Base-by-base conservation (phyloP, 2,329 filamentous ascomycete species). In the Alternaria sp. region DNA sequence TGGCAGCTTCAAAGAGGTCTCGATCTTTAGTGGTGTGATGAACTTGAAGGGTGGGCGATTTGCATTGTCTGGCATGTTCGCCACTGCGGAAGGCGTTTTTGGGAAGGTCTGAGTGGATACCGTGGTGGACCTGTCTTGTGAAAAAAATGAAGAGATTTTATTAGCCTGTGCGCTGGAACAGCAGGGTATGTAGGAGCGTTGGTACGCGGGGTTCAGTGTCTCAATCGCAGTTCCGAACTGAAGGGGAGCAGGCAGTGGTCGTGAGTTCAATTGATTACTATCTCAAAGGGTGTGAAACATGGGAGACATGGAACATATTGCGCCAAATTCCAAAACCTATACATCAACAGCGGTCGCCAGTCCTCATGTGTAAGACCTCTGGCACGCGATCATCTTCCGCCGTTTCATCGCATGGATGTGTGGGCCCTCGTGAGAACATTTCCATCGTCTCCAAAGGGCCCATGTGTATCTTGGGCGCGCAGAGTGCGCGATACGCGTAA, bases 51-150 rank as follows among this genome's bases (percentile, higher is more conserved):
- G 79, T 9, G 77, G 75, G 9, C 7, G 75, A 3, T 46, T 80
- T 58, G 77, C 70, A 2, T 31, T 82, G 34, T 60, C 56, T 1
- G 69, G 68, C 14, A 82, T 82, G 65, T 28, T 58, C 6, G 63
- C 61, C 3, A 80, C 77, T 0, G 51, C 72, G 0, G 65, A 80
- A 54, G 80, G 80, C 3, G 48, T 82, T 24, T 57, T 78, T 1
- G 79, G 79, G 8, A 78, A 66, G 54, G 56, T 67, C 1, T 69
- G 21, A 51, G 41, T 6, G 24, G 10, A 3, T 31, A 5, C 17
- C 5, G 34, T 8, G 17, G 31, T 2, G 42, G 17, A 6, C 14
- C 17, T 46, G 42, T 33, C 11, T 31, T 23, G 42, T 33, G 29
- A 10, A 33, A 7, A 7, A 17, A 21, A 4, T n/a, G 17, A 33